Evolutionary conservation across 2,329 filamentous ascomycete genomes (phyloP).

Genomic region (Ophiocordyceps camponoti-floridani): DNA sequence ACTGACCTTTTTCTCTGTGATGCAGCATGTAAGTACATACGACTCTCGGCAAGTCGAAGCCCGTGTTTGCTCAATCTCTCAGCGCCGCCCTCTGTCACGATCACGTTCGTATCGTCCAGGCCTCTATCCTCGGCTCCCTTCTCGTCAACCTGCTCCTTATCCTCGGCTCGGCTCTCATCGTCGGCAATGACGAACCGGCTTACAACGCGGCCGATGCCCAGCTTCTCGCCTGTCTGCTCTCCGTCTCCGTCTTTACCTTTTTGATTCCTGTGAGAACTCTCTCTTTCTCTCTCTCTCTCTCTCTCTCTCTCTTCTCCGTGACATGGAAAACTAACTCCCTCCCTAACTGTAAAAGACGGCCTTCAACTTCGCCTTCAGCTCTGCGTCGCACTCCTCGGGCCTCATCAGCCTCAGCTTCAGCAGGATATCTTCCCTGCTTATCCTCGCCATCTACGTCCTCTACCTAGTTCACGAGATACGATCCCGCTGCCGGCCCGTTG

Average conservation of each 20-base stretch:
- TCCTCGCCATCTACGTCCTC: constrained; percentile 52
- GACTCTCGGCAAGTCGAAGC: too few species aligned
- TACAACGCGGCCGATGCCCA: constrained; percentile 15
- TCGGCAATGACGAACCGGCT: constrained; percentile 49
- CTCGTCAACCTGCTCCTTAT: constrained; percentile 62
- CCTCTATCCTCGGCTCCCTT: constrained; percentile 58
- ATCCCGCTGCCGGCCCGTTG: constrained; percentile 20
- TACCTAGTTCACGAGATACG: constrained; percentile 66
- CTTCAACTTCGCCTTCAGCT: constrained; percentile 33
- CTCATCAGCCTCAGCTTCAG: constrained; percentile 52
- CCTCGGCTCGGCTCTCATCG: constrained; percentile 55
- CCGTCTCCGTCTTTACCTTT: constrained; percentile 20
- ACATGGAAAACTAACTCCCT: too few species aligned
- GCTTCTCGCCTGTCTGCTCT: constrained; percentile 16
- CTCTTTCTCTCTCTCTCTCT: neutral
- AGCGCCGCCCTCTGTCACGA: constrained; percentile 35
- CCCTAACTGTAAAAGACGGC: constrained; percentile 17
- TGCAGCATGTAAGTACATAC: constrained; percentile 17
- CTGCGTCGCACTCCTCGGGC: constrained; percentile 31
- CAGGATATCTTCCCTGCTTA: constrained; percentile 58
- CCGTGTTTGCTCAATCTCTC: neutral
- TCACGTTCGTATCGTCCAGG: constrained; percentile 59
- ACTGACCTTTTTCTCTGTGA: constrained; percentile 1
- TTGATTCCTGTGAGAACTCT: constrained; percentile 13
- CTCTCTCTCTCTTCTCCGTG: neutral